Evolutionary conservation across 306 rosid genomes (phyloP).

Genomic region (Quercus suber): DNA sequence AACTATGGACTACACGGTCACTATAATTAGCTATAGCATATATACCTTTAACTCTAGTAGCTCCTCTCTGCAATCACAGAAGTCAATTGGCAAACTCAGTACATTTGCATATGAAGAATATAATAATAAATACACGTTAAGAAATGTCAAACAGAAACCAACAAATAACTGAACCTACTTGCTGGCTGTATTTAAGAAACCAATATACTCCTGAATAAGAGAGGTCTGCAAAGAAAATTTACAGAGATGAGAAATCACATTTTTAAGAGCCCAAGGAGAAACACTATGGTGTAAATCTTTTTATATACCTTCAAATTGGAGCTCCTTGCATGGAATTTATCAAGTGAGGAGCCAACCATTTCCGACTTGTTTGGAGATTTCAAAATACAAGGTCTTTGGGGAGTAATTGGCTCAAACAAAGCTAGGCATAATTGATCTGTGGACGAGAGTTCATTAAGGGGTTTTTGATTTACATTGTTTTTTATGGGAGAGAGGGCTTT

Average conservation of each 20-base stretch:
- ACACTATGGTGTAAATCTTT: too few relatives aligned
- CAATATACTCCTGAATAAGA: conserved; percentile 68
- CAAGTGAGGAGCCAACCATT: conserved; percentile 57
- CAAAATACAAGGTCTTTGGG: conserved; percentile 36
- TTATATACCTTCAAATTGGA: conserved; percentile 61
- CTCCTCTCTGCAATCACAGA: conserved; percentile 61
- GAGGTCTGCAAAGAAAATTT: conserved; percentile 42
- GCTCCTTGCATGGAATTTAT: conserved; percentile 55
- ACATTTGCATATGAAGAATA: background rate
- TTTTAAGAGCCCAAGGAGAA: background rate
- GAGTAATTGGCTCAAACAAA: conserved; percentile 30
- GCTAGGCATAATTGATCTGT: conserved; percentile 9
- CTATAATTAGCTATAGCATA: conserved; percentile 4
- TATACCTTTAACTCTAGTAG: conserved; percentile 72
- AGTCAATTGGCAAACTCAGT: conserved; percentile 1
- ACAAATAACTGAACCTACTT: conserved; percentile 39
- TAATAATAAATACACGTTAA: background rate
- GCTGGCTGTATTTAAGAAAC: conserved; percentile 82
- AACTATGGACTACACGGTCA: background rate
- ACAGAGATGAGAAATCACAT: conserved; percentile 17
- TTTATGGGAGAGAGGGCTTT: conserved; percentile 68
- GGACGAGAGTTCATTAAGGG: conserved; percentile 24
- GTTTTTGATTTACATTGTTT: conserved; percentile 33
- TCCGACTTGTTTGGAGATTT: conserved; percentile 29
- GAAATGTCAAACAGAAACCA: background rate